Percentiles rank a stretch among this genome's conserved stretches.
Evolutionary conservation across 2,329 filamentous ascomycete species (phyloP).

Genomic region (Elsinoe ampelina): DNA sequence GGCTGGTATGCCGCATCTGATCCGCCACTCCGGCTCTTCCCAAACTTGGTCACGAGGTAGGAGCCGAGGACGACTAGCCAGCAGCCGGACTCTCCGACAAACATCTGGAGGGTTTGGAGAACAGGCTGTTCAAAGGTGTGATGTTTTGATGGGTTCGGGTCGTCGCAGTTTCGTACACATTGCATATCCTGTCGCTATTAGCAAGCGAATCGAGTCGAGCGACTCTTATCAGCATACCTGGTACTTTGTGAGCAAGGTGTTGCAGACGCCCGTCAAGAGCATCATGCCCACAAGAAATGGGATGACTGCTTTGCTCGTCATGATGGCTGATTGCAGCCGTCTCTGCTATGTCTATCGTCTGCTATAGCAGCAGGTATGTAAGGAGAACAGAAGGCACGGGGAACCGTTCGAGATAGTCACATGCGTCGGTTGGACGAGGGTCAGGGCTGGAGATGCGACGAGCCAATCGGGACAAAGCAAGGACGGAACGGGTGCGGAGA

Average conservation of each 20-base stretch:
- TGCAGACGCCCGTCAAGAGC: slow-evolving; percentile 91
- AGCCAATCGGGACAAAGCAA: slow-evolving; percentile 1
- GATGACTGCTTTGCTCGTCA: slow-evolving; percentile 64
- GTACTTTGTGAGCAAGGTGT: slow-evolving; percentile 93
- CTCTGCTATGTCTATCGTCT: neutral
- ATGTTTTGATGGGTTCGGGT: slow-evolving; percentile 55
- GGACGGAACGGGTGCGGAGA: neutral
- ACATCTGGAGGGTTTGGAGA: slow-evolving; percentile 95
- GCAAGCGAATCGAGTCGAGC: neutral
- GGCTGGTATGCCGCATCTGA: slow-evolving; percentile 13
- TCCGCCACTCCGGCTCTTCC: neutral
- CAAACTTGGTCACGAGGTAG: slow-evolving; percentile 50
- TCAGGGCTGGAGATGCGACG: neutral
- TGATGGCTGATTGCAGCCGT: slow-evolving; percentile 29
- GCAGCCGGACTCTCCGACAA: slow-evolving; percentile 89
- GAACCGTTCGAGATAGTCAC: slow-evolving; percentile 2
- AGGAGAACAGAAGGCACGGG: neutral
- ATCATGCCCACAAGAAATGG: slow-evolving; percentile 91
- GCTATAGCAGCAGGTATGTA: neutral
- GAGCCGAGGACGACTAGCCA: slow-evolving; percentile 79
- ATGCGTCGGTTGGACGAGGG: neutral
- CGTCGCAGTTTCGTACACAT: slow-evolving; percentile 84
- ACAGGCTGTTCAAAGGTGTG: slow-evolving; percentile 87
- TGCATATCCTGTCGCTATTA: slow-evolving; percentile 66
- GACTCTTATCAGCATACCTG: slow-evolving; percentile 50